Evolutionary conservation across 495 filamentous ascomycete genomes (phyloP).

Genomic region (Aspergillus funiculosus): DNA sequence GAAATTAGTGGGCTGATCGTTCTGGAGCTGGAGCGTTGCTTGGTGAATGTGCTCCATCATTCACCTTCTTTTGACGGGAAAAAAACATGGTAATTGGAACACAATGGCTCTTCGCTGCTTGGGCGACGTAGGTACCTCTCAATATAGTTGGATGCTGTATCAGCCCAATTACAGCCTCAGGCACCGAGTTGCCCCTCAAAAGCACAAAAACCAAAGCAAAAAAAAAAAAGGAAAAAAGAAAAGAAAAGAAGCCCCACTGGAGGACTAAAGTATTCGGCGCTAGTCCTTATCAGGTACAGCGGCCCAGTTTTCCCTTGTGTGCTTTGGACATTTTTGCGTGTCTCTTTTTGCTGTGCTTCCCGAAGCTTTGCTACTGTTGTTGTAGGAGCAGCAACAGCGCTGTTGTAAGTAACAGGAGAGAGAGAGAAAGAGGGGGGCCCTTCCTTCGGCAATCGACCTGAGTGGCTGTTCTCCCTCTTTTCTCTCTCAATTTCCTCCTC

Average conservation of each 20-base stretch:
- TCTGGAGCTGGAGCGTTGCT: not conserved
- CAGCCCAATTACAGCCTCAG: slow-evolving; percentile 12
- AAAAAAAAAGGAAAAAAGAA: slow-evolving; percentile 2
- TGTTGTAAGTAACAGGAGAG: slow-evolving; percentile 1
- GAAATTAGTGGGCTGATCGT: slow-evolving; percentile 22
- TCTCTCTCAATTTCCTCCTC: no score
- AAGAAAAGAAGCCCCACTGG: slow-evolving; percentile 4
- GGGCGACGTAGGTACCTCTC: no score
- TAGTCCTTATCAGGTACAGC: not conserved
- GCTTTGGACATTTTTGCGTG: slow-evolving; percentile 7
- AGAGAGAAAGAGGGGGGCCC: not conserved
- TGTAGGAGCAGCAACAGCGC: no score
- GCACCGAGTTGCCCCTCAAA: slow-evolving; percentile 12
- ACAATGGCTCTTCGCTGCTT: not conserved
- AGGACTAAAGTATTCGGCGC: slow-evolving; percentile 1
- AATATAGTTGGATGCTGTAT: not conserved
- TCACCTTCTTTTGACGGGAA: not conserved
- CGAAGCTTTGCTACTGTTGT: not conserved
- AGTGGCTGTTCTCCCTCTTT: no score
- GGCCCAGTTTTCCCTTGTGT: slow-evolving; percentile 3
- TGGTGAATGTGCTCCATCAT: not conserved
- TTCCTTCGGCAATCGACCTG: no score
- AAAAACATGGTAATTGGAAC: not conserved
- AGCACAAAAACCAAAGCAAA: not conserved
- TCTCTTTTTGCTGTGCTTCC: slow-evolving; percentile 5